phyloP scores from a whole-genome alignment of 2,329 filamentous ascomycete species.

The Ophiobolus disseminans region DNA sequence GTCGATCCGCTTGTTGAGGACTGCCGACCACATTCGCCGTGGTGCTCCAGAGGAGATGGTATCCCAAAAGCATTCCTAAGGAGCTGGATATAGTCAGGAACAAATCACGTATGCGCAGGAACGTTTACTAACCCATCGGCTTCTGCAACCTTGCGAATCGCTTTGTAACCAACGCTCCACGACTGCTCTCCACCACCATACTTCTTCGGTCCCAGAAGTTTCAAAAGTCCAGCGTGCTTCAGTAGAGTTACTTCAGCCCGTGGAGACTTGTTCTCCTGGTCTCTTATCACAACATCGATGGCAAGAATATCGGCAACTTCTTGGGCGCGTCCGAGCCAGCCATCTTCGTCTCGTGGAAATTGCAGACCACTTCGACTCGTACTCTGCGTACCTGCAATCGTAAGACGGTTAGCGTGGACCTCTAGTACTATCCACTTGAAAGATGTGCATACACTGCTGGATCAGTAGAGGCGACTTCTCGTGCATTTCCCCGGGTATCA shows the following conservation, averaged over 20 bases:
- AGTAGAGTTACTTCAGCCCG: constrained; percentile 59
- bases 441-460: constrained; percentile 27
- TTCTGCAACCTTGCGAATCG: constrained; percentile 68
- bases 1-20: constrained; percentile 64
- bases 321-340: constrained; percentile 58
- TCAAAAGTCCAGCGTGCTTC: constrained; percentile 60
- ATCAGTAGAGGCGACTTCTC: constrained; percentile 33
- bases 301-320: constrained; percentile 59
- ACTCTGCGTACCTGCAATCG: constrained; percentile 44
- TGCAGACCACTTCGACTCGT: constrained; percentile 46
- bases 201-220: constrained; percentile 58
- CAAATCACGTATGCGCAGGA: not conserved
- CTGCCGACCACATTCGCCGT: constrained; percentile 68
- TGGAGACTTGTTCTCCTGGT: constrained; percentile 62
- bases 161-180: constrained; percentile 65
- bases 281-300: constrained; percentile 56
- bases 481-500: constrained; percentile 16
- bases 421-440: not conserved
- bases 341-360: constrained; percentile 51
- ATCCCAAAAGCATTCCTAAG: constrained; percentile 70
- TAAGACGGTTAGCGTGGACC: not conserved
- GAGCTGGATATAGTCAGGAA: constrained; percentile 44
- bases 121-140: constrained; percentile 61
- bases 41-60: constrained; percentile 69
- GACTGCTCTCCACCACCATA: constrained; percentile 62